These are phyloP conservation scores for Dispira simplex DNA, from an alignment of 192 early-diverging fungal genomes.

Conservation along the genomic window DNA sequence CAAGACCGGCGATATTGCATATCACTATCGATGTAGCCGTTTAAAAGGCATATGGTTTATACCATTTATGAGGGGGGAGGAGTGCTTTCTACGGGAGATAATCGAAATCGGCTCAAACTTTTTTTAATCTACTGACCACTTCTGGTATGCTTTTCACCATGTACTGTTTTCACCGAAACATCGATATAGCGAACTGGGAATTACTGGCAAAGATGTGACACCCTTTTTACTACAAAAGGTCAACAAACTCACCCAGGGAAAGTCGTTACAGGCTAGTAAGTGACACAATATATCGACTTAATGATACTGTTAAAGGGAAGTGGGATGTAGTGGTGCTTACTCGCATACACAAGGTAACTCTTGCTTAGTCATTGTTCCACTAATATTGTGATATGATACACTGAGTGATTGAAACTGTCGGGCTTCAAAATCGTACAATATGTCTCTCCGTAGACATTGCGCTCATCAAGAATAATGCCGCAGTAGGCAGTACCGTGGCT, in stretches of 20 bases:
- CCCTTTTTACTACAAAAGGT: slow-evolving; percentile 87
- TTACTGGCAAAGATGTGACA: slow-evolving; percentile 80
- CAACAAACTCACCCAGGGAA: slow-evolving; percentile 64
- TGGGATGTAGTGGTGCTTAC: no score
- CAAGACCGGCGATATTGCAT: no score
- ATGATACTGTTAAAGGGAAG: no score
- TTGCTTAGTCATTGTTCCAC: slow-evolving; percentile 1
- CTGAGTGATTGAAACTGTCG: neutral
- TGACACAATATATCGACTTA: neutral
- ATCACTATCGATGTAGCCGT: no score
- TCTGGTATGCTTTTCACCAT: no score
- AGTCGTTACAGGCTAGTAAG: slow-evolving; percentile 64
- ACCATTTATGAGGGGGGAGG: no score
- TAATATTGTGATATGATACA: slow-evolving; percentile 3
- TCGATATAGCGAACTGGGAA: slow-evolving; percentile 16
- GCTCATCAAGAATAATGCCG: slow-evolving; percentile 84
- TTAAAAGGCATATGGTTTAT: no score
- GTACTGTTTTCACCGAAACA: no score
- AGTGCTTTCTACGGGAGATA: no score
- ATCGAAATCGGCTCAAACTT: no score
- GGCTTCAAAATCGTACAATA: neutral
- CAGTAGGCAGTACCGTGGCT: slow-evolving; percentile 67
- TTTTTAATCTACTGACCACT: no score
- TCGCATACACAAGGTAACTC: no score
- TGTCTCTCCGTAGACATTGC: slow-evolving; percentile 49